Percentiles rank a stretch among this genome's conserved stretches.
Conservation (phyloP, 2,329 filamentous ascomycete genomes). For the Drechslerella dactyloides region DNA sequence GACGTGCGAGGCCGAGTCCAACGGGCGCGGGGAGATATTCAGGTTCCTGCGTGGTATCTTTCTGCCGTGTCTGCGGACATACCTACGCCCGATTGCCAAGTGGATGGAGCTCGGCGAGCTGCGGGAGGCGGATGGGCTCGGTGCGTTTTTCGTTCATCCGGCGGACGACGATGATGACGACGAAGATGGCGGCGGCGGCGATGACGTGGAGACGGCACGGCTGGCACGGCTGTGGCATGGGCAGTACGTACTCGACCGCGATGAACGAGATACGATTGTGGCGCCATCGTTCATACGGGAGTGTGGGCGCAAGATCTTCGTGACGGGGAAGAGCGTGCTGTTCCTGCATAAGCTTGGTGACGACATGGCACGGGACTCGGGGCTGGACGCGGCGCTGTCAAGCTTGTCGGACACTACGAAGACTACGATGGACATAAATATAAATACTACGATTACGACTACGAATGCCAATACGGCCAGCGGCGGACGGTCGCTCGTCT, state of each 20-base stretch:
- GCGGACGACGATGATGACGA: conserved; percentile 48
- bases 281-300: conserved; percentile 77
- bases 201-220: conserved; percentile 59
- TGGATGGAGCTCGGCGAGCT: conserved; percentile 87
- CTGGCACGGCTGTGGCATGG: conserved; percentile 75
- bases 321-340: conserved; percentile 84
- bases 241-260: conserved; percentile 71
- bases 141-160: conserved; percentile 74
- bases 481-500: conserved; percentile 57
- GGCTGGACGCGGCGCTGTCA: conserved; percentile 56
- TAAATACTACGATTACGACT: conserved; percentile 67
- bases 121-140: conserved; percentile 63
- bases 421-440: conserved; percentile 58
- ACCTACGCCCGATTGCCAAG: conserved; percentile 75
- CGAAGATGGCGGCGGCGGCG: conserved; percentile 40
- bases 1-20: conserved; percentile 72
- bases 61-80: conserved; percentile 80
- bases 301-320: conserved; percentile 75
- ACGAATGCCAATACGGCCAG: conserved; percentile 61
- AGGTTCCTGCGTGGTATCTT: conserved; percentile 72
- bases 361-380: conserved; percentile 57
- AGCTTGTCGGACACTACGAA: conserved; percentile 58
- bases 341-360: conserved; percentile 76
- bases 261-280: conserved; percentile 67
- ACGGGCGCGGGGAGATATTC: conserved; percentile 69